Evolutionary conservation across 2,329 filamentous ascomycete species (phyloP).

Genomic region (Daldinia eschscholtzii): DNA sequence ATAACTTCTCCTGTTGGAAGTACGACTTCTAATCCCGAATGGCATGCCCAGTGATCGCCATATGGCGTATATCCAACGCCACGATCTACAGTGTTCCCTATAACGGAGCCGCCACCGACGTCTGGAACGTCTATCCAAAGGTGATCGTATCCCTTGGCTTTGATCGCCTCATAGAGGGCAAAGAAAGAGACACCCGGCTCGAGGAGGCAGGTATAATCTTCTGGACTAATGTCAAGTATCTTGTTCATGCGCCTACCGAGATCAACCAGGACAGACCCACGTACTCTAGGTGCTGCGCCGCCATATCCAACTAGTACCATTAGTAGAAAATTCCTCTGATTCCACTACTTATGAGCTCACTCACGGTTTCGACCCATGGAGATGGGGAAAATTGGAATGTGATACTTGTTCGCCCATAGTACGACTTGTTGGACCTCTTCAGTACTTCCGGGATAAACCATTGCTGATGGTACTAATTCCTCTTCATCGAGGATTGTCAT

Average conservation of each 20-base stretch:
- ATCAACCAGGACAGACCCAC: conserved; percentile 64
- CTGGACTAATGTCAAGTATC: conserved; percentile 64
- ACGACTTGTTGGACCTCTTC: conserved; percentile 53
- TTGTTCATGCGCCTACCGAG: conserved; percentile 67
- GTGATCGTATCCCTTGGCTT: conserved; percentile 55
- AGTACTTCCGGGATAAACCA: conserved; percentile 53
- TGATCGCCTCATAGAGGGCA: conserved; percentile 61
- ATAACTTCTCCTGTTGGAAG: conserved; percentile 58
- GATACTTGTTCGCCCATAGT: conserved; percentile 51
- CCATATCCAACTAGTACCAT: conserved; percentile 61
- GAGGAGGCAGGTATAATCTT: conserved; percentile 63
- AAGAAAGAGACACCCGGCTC: conserved; percentile 69
- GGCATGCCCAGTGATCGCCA: conserved; percentile 58
- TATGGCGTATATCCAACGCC: conserved; percentile 63
- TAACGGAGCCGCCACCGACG: conserved; percentile 59
- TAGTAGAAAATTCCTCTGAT: neutral
- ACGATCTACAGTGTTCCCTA: conserved; percentile 62
- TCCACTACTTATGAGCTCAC: neutral
- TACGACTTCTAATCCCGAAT: conserved; percentile 60
- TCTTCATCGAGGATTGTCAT: conserved; percentile 60
- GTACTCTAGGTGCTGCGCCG: conserved; percentile 65
- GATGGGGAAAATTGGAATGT: conserved; percentile 49
- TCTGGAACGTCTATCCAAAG: conserved; percentile 61
- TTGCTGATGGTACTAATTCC: conserved; percentile 60
- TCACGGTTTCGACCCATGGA: conserved; percentile 52